Percentiles rank a stretch among this genome's conserved stretches.
Conservation (phyloP, 169 alveolate genomes). For the Plasmodium fragile region DNA sequence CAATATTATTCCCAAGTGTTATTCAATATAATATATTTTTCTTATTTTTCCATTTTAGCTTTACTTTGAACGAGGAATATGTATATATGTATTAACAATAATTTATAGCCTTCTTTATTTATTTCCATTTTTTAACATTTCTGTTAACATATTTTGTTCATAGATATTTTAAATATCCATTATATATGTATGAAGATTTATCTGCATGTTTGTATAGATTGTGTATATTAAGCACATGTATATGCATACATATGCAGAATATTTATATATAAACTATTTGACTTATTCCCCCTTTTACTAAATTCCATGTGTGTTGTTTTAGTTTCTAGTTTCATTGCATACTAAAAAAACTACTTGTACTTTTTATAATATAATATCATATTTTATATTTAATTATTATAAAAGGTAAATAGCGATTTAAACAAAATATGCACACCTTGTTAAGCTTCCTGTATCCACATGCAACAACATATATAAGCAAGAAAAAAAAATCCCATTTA, state of each 20-base stretch:
- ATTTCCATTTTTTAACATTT: background rate
- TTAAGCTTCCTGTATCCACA: background rate
- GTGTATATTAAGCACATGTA: background rate
- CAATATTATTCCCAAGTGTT: background rate
- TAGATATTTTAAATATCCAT: background rate
- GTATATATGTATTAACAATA: background rate
- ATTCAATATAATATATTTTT: background rate
- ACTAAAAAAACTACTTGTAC: background rate
- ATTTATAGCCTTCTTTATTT: background rate
- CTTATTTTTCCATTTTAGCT: background rate
- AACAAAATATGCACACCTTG: background rate
- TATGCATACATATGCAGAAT: background rate
- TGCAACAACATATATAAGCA: background rate
- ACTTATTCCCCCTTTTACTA: background rate
- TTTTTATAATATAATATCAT: background rate
- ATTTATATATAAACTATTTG: background rate
- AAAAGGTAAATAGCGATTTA: background rate
- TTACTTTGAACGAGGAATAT: background rate
- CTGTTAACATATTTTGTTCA: background rate
- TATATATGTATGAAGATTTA: background rate
- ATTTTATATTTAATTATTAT: background rate
- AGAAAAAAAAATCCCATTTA: background rate
- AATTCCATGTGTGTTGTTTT: constrained; percentile 3
- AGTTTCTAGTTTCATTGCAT: background rate
- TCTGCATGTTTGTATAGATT: background rate